Conservation (phyloP, 805 yeast species). For the Saccharomyces mikatae region DNA sequence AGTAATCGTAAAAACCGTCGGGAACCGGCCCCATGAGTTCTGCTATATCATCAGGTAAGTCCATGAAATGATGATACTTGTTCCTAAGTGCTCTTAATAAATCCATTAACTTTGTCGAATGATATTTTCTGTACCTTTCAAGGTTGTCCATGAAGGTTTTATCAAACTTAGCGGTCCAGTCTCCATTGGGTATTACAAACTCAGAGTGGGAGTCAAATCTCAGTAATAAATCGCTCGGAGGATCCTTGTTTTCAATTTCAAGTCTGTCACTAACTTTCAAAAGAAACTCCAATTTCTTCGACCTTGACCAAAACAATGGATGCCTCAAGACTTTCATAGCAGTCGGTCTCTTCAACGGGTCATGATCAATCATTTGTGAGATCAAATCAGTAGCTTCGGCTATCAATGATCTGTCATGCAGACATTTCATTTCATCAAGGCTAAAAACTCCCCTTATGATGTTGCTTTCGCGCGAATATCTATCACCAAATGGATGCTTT, state of each 20-base stretch:
- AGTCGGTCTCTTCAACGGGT: constrained; percentile 66
- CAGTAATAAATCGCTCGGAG: constrained; percentile 54
- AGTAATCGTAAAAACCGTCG: constrained; percentile 73
- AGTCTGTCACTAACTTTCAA: constrained; percentile 84
- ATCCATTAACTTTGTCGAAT: constrained; percentile 71
- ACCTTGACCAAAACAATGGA: constrained; percentile 79
- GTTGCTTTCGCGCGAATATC: constrained; percentile 80
- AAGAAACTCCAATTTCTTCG: constrained; percentile 72
- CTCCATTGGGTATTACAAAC: constrained; percentile 46
- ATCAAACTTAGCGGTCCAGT: constrained; percentile 78
- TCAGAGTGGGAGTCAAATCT: constrained; percentile 46
- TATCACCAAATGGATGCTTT: constrained; percentile 90
- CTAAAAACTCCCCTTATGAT: constrained; percentile 60
- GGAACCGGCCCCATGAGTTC: constrained; percentile 71
- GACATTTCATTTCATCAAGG: constrained; percentile 30
- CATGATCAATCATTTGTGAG: constrained; percentile 55
- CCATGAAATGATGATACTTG: constrained; percentile 91
- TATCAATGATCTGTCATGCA: constrained; percentile 19
- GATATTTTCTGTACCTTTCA: constrained; percentile 86
- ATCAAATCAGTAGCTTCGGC: constrained; percentile 70
- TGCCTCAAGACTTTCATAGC: constrained; percentile 63
- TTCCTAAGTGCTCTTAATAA: constrained; percentile 82
- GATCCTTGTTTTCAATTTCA: constrained; percentile 76
- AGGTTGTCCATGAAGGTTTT: constrained; percentile 67
- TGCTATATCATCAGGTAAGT: constrained; percentile 63